Evolutionary conservation across 305 asterid genomes (phyloP).

Genomic region (Fraxinus platypoda): DNA sequence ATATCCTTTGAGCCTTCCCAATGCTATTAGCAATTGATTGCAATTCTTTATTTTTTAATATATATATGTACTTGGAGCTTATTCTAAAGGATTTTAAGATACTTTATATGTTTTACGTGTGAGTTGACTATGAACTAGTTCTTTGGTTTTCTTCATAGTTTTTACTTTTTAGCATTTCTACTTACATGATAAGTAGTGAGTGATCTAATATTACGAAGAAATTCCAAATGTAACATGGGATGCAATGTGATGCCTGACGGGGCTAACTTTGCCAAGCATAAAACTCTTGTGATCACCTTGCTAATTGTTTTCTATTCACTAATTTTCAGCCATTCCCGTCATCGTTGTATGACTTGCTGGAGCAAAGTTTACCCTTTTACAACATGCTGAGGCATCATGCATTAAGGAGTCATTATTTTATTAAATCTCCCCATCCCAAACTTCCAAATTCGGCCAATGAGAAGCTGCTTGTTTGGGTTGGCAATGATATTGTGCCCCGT

Average conservation of each 20-base stretch:
- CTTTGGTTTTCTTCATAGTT: background rate
- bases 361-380: constrained; percentile 83
- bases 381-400: constrained; percentile 60
- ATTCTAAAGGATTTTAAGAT: background rate
- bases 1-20: background rate
- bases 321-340: constrained; percentile 72
- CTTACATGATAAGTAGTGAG: background rate
- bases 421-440: constrained; percentile 38
- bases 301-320: background rate
- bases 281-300: background rate
- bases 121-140: background rate
- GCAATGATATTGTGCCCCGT: constrained; percentile 81
- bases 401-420: constrained; percentile 25
- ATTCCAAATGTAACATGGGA: background rate
- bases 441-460: constrained; percentile 77
- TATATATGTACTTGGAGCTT: background rate
- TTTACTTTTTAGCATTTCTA: background rate
- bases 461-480: constrained; percentile 92
- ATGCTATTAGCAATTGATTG: background rate
- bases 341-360: constrained; percentile 72
- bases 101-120: background rate
- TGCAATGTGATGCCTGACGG: background rate
- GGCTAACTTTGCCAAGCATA: background rate
- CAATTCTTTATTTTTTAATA: background rate
- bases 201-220: background rate